These are phyloP conservation scores for Talaromyces sp. DNA, from an alignment of 2,329 filamentous ascomycete genomes.

Conservation along the genomic window DNA sequence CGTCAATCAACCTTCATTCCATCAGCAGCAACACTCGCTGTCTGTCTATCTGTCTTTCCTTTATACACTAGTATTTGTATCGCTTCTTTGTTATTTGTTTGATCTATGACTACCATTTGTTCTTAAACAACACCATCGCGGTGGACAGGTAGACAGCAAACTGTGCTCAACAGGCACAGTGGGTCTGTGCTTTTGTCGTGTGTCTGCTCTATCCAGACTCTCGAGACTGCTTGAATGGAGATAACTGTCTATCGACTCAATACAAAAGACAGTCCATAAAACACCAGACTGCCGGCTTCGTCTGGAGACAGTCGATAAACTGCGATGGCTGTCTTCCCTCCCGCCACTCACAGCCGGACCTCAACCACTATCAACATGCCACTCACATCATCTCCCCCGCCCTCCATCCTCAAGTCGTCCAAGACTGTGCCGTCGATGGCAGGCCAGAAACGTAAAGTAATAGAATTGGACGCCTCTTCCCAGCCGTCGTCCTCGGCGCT, in stretches of 20 bases:
- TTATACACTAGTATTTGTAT: not conserved
- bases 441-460: constrained; percentile 35
- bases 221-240: not conserved
- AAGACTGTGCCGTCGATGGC: constrained; percentile 23
- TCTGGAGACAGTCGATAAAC: not conserved
- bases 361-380: constrained; percentile 30
- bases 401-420: constrained; percentile 34
- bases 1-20: not conserved
- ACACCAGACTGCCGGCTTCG: no score
- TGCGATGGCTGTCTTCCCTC: constrained; percentile 33
- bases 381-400: constrained; percentile 24
- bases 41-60: not conserved
- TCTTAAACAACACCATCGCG: not conserved
- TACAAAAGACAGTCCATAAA: no score
- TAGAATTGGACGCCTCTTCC: constrained; percentile 32
- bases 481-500: constrained; percentile 28
- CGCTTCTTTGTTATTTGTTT: not conserved
- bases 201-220: not conserved
- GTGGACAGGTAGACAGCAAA: not conserved
- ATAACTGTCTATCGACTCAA: no score
- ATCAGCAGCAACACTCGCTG: not conserved
- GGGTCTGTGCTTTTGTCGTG: constrained; percentile 6
- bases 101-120: not conserved
- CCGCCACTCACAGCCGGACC: constrained; percentile 24
- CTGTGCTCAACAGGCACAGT: no score